These are phyloP conservation scores for Fusarium udum DNA, from an alignment of 2,329 filamentous ascomycete genomes.

Conservation along the genomic window DNA sequence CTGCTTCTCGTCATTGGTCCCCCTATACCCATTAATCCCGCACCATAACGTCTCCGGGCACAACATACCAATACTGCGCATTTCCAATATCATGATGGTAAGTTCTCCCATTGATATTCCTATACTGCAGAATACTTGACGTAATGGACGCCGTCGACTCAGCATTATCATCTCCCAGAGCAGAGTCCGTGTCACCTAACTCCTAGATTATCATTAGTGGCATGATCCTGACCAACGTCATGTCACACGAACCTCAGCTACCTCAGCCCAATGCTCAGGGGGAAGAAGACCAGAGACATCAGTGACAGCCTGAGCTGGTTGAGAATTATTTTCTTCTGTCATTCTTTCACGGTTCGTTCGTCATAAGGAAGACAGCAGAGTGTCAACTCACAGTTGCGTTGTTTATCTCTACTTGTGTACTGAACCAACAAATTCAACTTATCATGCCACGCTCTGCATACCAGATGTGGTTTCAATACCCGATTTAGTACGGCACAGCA, in stretches of 20 bases:
- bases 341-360: neutral
- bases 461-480: neutral
- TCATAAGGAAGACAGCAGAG: neutral
- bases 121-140: conserved; percentile 28
- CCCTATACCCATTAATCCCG: neutral
- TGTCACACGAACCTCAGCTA: conserved; percentile 15
- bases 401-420: neutral
- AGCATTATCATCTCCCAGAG: neutral
- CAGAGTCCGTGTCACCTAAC: conserved; percentile 17
- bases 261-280: conserved; percentile 24
- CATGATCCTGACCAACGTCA: accelerated
- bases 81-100: conserved; percentile 27
- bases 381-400: too few relatives aligned
- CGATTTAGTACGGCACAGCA: neutral
- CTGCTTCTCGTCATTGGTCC: conserved; percentile 27
- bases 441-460: neutral
- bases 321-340: neutral
- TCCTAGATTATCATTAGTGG: neutral
- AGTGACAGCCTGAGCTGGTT: neutral
- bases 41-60: accelerated
- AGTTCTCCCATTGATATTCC: conserved; percentile 21
- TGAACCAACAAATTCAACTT: neutral
- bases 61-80: conserved; percentile 26
- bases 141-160: conserved; percentile 23
- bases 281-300: conserved; percentile 15